These are phyloP conservation scores for Penicillium macrosclerotiorum DNA, from an alignment of 495 filamentous ascomycete species.

Conservation along the genomic window DNA sequence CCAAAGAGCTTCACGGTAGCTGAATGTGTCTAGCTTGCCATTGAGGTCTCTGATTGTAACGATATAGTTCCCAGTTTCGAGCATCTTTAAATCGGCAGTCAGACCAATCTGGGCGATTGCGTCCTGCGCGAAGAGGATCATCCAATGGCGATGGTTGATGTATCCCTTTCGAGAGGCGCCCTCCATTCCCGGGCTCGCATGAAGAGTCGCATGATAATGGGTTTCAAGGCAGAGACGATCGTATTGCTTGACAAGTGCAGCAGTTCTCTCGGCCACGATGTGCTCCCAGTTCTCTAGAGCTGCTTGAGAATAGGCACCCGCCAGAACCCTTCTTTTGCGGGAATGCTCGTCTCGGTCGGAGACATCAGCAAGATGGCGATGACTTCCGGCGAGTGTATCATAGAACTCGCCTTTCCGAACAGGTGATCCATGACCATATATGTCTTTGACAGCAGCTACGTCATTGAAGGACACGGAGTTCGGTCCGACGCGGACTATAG, in stretches of 20 bases:
- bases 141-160: constrained; percentile 25
- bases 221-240: constrained; percentile 10
- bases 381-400: constrained; percentile 24
- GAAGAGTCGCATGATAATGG: no score
- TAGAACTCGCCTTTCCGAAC: constrained; percentile 42
- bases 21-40: no score
- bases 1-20: no score
- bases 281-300: constrained; percentile 44
- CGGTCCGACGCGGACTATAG: constrained; percentile 44
- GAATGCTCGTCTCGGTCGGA: constrained; percentile 31
- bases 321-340: constrained; percentile 35
- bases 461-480: constrained; percentile 40
- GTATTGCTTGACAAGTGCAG: constrained; percentile 21
- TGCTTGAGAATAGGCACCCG: constrained; percentile 40
- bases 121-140: no score
- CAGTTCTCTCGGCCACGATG: constrained; percentile 40
- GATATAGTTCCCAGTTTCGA: no score
- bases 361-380: constrained; percentile 31
- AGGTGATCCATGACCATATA: constrained; percentile 45
- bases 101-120: no score
- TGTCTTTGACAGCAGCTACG: constrained; percentile 41
- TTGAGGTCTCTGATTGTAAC: no score
- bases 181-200: neutral
- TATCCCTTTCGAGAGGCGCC: constrained; percentile 3
- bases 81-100: no score